Evolutionary conservation across 2,329 filamentous ascomycete species (phyloP).

Genomic region (Alternaria arborescens): DNA sequence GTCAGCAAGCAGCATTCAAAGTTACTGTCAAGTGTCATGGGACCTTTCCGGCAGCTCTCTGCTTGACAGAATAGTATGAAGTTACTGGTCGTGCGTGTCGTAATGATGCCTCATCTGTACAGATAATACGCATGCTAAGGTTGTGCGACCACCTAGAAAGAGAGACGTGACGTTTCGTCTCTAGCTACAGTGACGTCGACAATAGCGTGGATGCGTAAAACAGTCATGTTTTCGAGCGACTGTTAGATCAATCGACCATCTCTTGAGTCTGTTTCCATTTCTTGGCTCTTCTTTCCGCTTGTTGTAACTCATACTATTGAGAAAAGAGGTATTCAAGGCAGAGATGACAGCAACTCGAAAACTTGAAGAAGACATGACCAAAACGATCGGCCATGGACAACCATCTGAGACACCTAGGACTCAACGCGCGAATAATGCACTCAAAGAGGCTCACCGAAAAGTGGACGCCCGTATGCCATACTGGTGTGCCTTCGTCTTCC

Average conservation of each 20-base stretch:
- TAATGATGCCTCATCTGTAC: too few species aligned
- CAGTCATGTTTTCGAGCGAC: not conserved
- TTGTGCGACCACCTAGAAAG: too few species aligned
- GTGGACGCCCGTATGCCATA: slow-evolving; percentile 23
- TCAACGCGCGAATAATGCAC: not conserved
- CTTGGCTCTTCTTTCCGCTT: not conserved
- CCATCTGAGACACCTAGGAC: not conserved
- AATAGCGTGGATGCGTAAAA: not conserved
- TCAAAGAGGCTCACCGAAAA: not conserved
- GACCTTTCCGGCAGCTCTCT: too few species aligned
- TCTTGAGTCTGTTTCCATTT: not conserved
- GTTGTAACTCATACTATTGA: not conserved
- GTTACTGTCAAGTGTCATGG: not conserved
- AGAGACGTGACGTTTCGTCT: too few species aligned
- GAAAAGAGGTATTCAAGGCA: not conserved
- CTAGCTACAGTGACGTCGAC: too few species aligned
- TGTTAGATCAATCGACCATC: not conserved
- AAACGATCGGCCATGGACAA: not conserved
- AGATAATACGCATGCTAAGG: too few species aligned
- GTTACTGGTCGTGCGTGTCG: not conserved
- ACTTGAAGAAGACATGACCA: not conserved
- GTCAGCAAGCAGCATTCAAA: not conserved
- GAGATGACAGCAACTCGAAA: not conserved
- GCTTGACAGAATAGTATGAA: not conserved
- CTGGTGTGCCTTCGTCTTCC: slow-evolving; percentile 46